A percentile compares a stretch with the other conserved stretches of the same genome.
Conservation (phyloP, 805 yeast genomes). For the Starmera pachycereana region DNA sequence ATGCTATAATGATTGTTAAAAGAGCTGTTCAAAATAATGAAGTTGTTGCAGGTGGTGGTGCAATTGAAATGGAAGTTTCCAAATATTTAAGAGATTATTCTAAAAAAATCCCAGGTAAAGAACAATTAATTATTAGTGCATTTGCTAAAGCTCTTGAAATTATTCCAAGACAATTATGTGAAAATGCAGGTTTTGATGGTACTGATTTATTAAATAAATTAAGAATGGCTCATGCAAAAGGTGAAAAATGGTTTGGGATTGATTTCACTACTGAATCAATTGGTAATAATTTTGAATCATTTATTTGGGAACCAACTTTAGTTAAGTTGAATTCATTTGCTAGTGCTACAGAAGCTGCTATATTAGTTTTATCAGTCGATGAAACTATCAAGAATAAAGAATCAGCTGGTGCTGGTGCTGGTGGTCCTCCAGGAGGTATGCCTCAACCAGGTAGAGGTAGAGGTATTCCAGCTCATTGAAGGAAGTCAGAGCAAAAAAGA, state of each 20-base stretch:
- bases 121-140: conserved; percentile 85
- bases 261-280: conserved; percentile 80
- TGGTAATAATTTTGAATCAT: conserved; percentile 73
- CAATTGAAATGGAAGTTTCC: conserved; percentile 95
- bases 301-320: conserved; percentile 97
- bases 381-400: conserved; percentile 80
- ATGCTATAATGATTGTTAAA: conserved; percentile 97
- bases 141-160: conserved; percentile 93
- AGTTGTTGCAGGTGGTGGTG: conserved; percentile 98
- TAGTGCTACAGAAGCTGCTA: conserved; percentile 96
- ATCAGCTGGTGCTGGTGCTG: conserved; percentile 41
- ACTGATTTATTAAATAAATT: conserved; percentile 86
- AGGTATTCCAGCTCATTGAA: conserved; percentile 42
- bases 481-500: not conserved
- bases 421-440: conserved; percentile 36
- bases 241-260: conserved; percentile 86
- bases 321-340: conserved; percentile 89
- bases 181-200: conserved; percentile 97
- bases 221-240: conserved; percentile 90
- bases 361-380: conserved; percentile 86
- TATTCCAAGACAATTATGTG: conserved; percentile 95
- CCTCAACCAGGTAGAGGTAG: conserved; percentile 56
- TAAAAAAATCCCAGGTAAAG: conserved; percentile 86
- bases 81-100: conserved; percentile 80
- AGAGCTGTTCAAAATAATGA: conserved; percentile 80